Evolutionary conservation across 306 rosid species (phyloP), one percentile per base, ranked within the genome.

Genomic region (Trifolium fragiferum): DNA sequence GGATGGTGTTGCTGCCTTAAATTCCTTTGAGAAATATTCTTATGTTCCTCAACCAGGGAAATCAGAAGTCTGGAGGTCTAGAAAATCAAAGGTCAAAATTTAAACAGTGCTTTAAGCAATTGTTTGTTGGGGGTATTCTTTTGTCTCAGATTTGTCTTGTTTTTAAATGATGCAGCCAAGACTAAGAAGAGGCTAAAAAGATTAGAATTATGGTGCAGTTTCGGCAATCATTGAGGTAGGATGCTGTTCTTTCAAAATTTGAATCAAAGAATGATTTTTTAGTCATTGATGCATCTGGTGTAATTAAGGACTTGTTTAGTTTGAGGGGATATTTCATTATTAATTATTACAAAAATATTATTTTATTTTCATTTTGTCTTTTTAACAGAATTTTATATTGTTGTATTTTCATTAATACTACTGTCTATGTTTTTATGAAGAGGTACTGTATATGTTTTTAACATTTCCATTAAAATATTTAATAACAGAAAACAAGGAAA

Each of bases 11-110:
- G 73, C 75, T 60, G 68, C 43, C 76, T 55, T 76, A 53, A 87
- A 83, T 82, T 78, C 90, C 71, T 60, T 88, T 80, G 89, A 88
- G 11, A 81, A 84, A 53, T 89, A 85, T 72, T 68, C 87, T 3
- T 88, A 82, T 71, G 35, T 60, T 54, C 85, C 84, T 51, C 74
- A 46, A 38, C 75, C 62, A 51, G 69, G 80, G 74, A 72, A 72
- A 53, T 70, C 86, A 41, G 87, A 82, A 73, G 88, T 84, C 70
- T 83, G 85, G 92, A 89, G 86, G 85, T 76, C 88, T 47, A 85
- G 86, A 79, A 89, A 86, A 85, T 80, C 89, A 18, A 91, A 89
- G 95, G 93, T 86, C 37, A 66, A 82, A 73, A 55, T 46, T 63
- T 57, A 33, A 32, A 35, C 38, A n/a, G 43, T 76, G 65, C 40